Conservation (phyloP, 2,329 filamentous ascomycete genomes). For the Pyrenochaeta sp. region DNA sequence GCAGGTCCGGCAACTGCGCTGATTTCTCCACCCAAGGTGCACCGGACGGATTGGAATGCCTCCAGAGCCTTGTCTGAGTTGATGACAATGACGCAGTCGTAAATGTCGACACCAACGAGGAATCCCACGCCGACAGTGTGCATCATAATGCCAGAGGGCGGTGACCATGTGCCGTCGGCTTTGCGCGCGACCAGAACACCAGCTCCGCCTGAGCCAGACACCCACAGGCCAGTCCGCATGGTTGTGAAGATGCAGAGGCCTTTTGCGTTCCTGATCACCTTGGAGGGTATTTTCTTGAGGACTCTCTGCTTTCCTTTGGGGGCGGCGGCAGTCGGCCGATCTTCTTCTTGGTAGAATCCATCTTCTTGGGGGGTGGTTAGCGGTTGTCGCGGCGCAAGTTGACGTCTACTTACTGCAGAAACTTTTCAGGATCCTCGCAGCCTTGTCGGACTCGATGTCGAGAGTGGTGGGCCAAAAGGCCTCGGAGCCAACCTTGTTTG, state of each 20-base stretch:
- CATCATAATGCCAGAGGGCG: conserved; percentile 87
- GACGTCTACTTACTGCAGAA: conserved; percentile 78
- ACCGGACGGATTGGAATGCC: conserved; percentile 79
- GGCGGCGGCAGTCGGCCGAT: conserved; percentile 57
- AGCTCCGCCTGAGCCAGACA: conserved; percentile 89
- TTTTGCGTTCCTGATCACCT: conserved; percentile 86
- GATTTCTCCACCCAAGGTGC: conserved; percentile 84
- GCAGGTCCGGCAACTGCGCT: conserved; percentile 80
- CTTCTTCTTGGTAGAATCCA: conserved; percentile 71
- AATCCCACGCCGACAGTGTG: conserved; percentile 92
- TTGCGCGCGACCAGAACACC: conserved; percentile 86
- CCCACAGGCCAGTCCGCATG: conserved; percentile 91
- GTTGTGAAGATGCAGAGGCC: conserved; percentile 94
- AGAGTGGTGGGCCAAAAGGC: conserved; percentile 86
- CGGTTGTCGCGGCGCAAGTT: neutral
- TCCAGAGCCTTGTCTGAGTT: conserved; percentile 87
- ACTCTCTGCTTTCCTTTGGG: conserved; percentile 70
- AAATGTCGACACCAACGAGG: conserved; percentile 90
- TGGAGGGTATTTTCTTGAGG: conserved; percentile 83
- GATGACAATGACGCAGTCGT: conserved; percentile 93
- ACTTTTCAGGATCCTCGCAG: conserved; percentile 84
- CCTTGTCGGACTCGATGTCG: conserved; percentile 91
- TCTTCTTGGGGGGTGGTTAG: conserved; percentile 59
- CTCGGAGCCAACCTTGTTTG: conserved; percentile 82
- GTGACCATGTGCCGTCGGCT: conserved; percentile 88